Evolutionary conservation across 257 asterid species (phyloP).

Genomic region (Jasminum sambac): DNA sequence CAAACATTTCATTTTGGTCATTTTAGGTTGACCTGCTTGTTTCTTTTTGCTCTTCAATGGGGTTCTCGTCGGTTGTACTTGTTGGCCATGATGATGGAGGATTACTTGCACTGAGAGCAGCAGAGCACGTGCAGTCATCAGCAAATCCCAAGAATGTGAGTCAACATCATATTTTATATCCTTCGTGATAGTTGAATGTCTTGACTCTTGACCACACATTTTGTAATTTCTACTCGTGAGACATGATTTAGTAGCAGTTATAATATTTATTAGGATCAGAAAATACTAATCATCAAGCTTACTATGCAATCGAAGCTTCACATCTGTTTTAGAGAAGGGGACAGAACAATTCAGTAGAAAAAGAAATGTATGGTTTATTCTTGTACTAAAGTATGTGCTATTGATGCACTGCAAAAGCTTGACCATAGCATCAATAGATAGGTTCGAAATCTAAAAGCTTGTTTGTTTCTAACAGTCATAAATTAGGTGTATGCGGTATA

Average conservation of each 20-base stretch:
- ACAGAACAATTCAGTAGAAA: neutral
- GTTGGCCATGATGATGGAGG: constrained; percentile 97
- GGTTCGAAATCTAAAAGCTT: neutral
- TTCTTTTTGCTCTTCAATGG: constrained; percentile 72
- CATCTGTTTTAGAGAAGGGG: neutral
- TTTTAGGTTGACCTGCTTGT: constrained; percentile 86
- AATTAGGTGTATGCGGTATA: too few species aligned
- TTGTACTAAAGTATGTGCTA: neutral
- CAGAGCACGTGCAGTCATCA: constrained; percentile 58
- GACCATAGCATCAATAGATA: neutral
- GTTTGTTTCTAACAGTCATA: too few species aligned
- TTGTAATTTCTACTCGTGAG: neutral
- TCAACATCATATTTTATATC: neutral
- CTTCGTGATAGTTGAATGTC: neutral
- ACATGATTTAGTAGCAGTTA: neutral
- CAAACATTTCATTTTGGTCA: neutral
- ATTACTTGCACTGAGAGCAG: constrained; percentile 82
- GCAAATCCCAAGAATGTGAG: constrained; percentile 54
- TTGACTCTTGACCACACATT: neutral
- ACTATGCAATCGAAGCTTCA: neutral
- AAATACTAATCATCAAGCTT: neutral
- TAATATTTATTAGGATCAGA: neutral
- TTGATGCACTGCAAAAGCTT: neutral
- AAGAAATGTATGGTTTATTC: neutral
- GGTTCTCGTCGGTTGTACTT: constrained; percentile 73